These are phyloP conservation scores for Hanseniaspora pseudoguilliermondii DNA, from an alignment of 805 yeast genomes.

Conservation along the genomic window DNA sequence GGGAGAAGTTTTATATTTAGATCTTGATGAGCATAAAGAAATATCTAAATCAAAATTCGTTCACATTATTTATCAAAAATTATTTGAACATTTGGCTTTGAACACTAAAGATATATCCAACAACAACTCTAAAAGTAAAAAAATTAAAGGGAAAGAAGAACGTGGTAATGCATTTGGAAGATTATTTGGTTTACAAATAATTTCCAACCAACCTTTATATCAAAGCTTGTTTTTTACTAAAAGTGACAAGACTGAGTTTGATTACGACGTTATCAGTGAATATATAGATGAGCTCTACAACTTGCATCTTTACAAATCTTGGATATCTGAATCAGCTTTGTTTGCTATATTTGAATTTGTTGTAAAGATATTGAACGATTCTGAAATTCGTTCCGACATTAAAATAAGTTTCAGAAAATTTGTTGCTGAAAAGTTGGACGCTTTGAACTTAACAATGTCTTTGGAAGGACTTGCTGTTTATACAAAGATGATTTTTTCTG, in stretches of 20 bases:
- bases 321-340: constrained; percentile 76
- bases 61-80: constrained; percentile 19
- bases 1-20: constrained; percentile 45
- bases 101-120: constrained; percentile 27
- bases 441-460: constrained; percentile 45
- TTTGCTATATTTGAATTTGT: constrained; percentile 51
- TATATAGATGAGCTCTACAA: constrained; percentile 40
- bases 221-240: constrained; percentile 23
- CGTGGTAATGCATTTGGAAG: constrained; percentile 70
- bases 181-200: constrained; percentile 69
- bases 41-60: constrained; percentile 13
- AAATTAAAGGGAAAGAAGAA: constrained; percentile 66
- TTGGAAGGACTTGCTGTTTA: constrained; percentile 73
- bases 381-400: not conserved
- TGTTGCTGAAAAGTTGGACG: constrained; percentile 28
- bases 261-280: constrained; percentile 26
- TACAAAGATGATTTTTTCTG: constrained; percentile 25
- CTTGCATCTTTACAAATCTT: constrained; percentile 52
- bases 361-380: constrained; percentile 21
- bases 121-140: constrained; percentile 31
- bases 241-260: constrained; percentile 14
- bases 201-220: constrained; percentile 43
- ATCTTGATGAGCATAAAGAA: constrained; percentile 20
- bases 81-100: constrained; percentile 27
- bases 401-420: constrained; percentile 28